Conservation (phyloP, 306 rosid species). For the Quercus alba region DNA sequence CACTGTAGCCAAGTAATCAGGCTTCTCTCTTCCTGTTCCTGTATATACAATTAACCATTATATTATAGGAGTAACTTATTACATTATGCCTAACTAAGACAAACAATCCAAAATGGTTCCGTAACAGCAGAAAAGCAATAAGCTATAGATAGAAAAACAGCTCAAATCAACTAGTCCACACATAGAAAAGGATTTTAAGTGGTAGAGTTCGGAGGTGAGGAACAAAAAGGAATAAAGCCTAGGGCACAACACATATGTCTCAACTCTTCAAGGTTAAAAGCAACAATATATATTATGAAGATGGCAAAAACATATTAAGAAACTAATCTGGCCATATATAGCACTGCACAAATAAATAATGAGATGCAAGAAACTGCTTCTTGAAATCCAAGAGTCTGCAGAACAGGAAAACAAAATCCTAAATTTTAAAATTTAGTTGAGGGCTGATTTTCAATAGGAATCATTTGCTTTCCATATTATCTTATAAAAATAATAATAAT, state of each 20-base stretch:
- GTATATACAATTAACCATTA: neutral
- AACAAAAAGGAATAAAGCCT: neutral
- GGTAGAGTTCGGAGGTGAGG: neutral
- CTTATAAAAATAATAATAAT: too few species aligned
- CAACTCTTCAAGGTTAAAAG: too few species aligned
- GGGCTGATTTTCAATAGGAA: neutral
- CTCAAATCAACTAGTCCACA: neutral
- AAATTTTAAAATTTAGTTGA: neutral
- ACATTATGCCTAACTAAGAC: neutral
- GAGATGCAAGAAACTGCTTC: neutral
- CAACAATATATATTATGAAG: neutral
- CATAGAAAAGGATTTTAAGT: neutral
- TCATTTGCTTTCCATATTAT: neutral
- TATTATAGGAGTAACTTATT: neutral
- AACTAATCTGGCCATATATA: too few species aligned
- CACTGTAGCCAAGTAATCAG: conserved; percentile 92
- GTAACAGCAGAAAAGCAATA: neutral
- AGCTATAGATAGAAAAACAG: neutral
- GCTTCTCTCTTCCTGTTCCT: conserved; percentile 91
- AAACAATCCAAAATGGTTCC: neutral
- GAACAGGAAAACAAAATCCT: neutral
- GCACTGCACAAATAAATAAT: too few species aligned
- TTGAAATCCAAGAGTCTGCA: neutral
- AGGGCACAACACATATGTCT: too few species aligned
- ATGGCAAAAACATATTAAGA: neutral